Base-by-base conservation (phyloP, 257 asterid species). In the Solanum tarapatanum region DNA sequence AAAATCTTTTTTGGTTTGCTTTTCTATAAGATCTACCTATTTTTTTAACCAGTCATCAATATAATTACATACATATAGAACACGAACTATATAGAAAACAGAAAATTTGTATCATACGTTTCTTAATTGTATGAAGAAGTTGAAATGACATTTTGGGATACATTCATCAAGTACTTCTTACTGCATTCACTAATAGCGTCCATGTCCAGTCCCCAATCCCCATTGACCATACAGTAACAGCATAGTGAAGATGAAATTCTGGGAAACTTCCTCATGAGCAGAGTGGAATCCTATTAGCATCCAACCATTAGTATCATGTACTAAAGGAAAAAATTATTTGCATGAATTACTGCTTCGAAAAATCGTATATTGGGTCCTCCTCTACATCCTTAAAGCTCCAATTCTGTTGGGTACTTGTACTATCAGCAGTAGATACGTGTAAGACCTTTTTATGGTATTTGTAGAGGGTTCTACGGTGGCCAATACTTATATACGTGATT, bases 401-500 rank as follows among this genome's bases (percentile, higher is more conserved):
- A 89, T 93, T 95, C 45, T 85, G 89, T 77, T 43, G 85, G 28
- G 24, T 36, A 64, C 83, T 82, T 6, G 88, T 68, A 8, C 91
- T 90, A 87, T 94, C 95, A 77, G 88, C 51, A 3, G 94, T 92
- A 37, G 93, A 91, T 91, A 95, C 88, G 39, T 70, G 92, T 55
- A 94, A 88, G 69, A 91, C 86, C 30, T 79, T 89, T 37, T 79
- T 91, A 85, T 95, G 98, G 90, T 92, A 86, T 87, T 93, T 89
- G 32, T 88, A 93, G 30, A 95, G 92, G 17, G 98, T 91, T 77
- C 92, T 89, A 74, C 96, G 92, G 74, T 94, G 98, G 87, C 98
- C 98, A 85, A 95, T 86, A 92, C 98, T 95, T 88, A 95, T 69
- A 64, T 90, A 94, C 11, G 98, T 95, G 80, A 95, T 90, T 48